Evolutionary conservation across 75 land plant species (phyloP), one percentile per base, ranked within the genome.

Genomic region (Picea sitchensis): DNA sequence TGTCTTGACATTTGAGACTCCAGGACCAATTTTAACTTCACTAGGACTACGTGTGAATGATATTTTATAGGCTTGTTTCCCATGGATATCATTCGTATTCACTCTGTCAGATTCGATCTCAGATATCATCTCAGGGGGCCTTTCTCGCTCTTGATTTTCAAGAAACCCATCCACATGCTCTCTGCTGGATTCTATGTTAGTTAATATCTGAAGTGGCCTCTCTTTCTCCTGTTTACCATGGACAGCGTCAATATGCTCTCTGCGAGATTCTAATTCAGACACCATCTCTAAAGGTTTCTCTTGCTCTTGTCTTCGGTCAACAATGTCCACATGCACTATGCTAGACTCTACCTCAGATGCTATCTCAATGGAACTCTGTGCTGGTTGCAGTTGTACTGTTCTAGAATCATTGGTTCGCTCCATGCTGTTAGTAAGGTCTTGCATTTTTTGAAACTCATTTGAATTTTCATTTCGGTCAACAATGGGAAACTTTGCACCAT

Each of bases 401-500:
- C 23, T 71, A 41, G 26, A 44, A 71, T 41, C n/a, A 20, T 71
- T n/a, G 8, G 23, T n/a, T 71, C 51, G 54, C n/a, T 20, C 54
- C 73, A 44, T 38, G 54, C 73, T 71, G 23, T 47, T 44, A 18
- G 73, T 8, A 36, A 47, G 47, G 21, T 38, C 54, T 20, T 34
- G 47, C 44, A 32, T 21, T 20, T 44, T 71, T 41, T 71, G 73
- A 20, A 13, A 38, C n/a, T 44, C 73, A 9, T 3, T 20, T 5
- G 36, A n/a, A 44, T 36, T 71, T 41, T 71, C 73, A 36, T 73
- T 47, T 61, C 14, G 47, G 20, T 73, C 86, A 80, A 59, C 80
- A 69, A 60, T n/a, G 26, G 74, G 81, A 31, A 88, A 72, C 62
- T 75, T 84, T 54, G 81, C 83, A 62, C 77, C 82, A 75, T 82